Percentiles rank a stretch among this genome's conserved stretches.
Conservation (phyloP, 768 basidiomycete species). For the Tulasnella sp. region DNA sequence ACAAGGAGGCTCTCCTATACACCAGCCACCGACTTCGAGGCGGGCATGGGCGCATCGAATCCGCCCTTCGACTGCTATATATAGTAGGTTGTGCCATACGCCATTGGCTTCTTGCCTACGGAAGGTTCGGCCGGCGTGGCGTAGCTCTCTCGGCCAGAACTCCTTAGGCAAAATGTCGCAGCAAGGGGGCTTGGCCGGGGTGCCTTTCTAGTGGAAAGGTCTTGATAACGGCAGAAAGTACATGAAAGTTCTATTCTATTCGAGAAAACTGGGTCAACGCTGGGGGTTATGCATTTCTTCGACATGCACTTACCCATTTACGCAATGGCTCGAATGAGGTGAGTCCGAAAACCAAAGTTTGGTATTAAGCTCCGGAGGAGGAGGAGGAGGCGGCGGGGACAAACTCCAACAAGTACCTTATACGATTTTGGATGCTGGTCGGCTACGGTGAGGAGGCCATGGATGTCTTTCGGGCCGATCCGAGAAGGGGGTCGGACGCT, state of each 20-base stretch:
- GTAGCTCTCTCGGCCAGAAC: not conserved
- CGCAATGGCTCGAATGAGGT: not conserved
- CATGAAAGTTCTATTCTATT: not conserved
- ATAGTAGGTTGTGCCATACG: not conserved
- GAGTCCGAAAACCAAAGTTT: not conserved
- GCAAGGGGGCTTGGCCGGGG: not conserved
- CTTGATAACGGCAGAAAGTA: not conserved
- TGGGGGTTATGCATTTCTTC: not conserved
- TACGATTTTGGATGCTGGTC: not conserved
- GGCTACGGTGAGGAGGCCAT: not conserved
- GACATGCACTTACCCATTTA: not conserved
- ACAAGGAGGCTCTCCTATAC: not conserved
- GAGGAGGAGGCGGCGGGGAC: not conserved
- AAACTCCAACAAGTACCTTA: not conserved
- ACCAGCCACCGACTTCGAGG: constrained; percentile 16
- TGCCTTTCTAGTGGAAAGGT: not conserved
- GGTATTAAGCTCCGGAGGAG: not conserved
- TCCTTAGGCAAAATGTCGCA: not conserved
- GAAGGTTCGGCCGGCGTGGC: not conserved
- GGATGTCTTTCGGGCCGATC: not conserved
- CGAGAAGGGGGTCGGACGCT: not conserved
- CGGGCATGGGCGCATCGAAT: constrained; percentile 16
- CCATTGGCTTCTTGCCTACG: not conserved
- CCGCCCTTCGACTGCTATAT: not conserved
- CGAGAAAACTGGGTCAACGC: not conserved